phyloP scores from a whole-genome alignment of 75 land plant genomes.

The Cunninghamia lanceolata region DNA sequence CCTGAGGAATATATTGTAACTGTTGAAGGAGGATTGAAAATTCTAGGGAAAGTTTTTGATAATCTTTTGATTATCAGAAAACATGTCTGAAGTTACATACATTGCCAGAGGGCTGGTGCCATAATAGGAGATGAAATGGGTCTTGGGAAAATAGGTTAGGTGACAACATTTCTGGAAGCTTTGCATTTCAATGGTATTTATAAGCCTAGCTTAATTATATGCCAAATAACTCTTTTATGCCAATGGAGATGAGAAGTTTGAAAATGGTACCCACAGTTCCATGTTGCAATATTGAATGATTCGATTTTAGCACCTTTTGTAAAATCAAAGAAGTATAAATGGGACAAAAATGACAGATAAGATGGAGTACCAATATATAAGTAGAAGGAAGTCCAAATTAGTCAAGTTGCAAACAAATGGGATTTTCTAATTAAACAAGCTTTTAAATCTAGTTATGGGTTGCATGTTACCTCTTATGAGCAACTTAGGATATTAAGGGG shows the following conservation, averaged over 20 bases:
- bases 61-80: constrained; percentile 91
- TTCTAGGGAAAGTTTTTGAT: constrained; percentile 58
- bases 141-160: constrained; percentile 94
- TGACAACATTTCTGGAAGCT: constrained; percentile 79
- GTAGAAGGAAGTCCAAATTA: constrained; percentile 22
- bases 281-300: constrained; percentile 84
- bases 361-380: constrained; percentile 48
- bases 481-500: constrained; percentile 75
- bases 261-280: constrained; percentile 83
- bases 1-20: constrained; percentile 43
- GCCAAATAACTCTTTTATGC: constrained; percentile 82
- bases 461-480: constrained; percentile 91
- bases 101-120: constrained; percentile 94
- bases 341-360: constrained; percentile 46
- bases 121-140: constrained; percentile 99
- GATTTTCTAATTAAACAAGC: constrained; percentile 68
- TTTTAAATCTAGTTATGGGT: constrained; percentile 54
- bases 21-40: constrained; percentile 89
- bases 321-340: constrained; percentile 31
- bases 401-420: constrained; percentile 57
- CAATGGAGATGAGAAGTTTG: constrained; percentile 91
- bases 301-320: constrained; percentile 48
- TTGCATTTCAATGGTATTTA: constrained; percentile 89
- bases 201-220: constrained; percentile 81
- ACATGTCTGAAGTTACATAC: constrained; percentile 95